These are phyloP conservation scores for Jimgerdemannia flammicorona DNA, from an alignment of 192 early-diverging fungal species.

Conservation along the genomic window DNA sequence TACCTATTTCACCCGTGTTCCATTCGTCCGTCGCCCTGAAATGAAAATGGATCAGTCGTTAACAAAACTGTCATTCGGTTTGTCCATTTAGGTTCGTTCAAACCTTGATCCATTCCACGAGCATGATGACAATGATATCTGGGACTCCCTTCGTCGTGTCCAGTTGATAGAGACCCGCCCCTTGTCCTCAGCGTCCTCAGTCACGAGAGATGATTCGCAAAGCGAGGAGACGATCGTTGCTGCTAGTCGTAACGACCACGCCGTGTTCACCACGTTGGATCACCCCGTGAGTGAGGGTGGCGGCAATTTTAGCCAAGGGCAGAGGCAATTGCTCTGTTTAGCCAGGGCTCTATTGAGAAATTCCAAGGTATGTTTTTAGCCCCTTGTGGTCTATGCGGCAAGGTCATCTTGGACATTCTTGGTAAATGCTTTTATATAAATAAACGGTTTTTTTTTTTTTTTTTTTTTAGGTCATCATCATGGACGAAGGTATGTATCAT, in stretches of 20 bases:
- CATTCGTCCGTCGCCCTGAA: not conserved
- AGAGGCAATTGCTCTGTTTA: slow-evolving; percentile 80
- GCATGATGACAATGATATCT: slow-evolving; percentile 68
- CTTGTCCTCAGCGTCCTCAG: not conserved
- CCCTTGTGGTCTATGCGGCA: not conserved
- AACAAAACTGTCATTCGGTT: too few relatives aligned
- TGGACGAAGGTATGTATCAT: slow-evolving; percentile 30
- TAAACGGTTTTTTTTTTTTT: not conserved
- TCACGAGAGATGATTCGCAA: slow-evolving; percentile 1
- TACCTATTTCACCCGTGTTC: slow-evolving; percentile 11
- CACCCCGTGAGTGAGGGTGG: slow-evolving; percentile 61
- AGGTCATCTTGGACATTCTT: not conserved
- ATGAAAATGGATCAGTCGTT: too few relatives aligned
- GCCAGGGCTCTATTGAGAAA: slow-evolving; percentile 67
- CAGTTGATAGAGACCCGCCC: slow-evolving; percentile 46
- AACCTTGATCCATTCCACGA: slow-evolving; percentile 88
- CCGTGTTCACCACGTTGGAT: slow-evolving; percentile 40
- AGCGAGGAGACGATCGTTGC: slow-evolving; percentile 7
- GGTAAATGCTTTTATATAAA: not conserved
- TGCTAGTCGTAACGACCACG: slow-evolving; percentile 38
- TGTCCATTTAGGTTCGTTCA: slow-evolving; percentile 26
- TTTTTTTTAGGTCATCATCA: slow-evolving; percentile 28
- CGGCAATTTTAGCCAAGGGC: slow-evolving; percentile 76
- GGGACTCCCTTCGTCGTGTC: slow-evolving; percentile 71
- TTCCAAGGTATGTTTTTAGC: slow-evolving; percentile 22